phyloP scores from a whole-genome alignment of 2,329 filamentous ascomycete species.

The Neopestalotiopsis rosae region DNA sequence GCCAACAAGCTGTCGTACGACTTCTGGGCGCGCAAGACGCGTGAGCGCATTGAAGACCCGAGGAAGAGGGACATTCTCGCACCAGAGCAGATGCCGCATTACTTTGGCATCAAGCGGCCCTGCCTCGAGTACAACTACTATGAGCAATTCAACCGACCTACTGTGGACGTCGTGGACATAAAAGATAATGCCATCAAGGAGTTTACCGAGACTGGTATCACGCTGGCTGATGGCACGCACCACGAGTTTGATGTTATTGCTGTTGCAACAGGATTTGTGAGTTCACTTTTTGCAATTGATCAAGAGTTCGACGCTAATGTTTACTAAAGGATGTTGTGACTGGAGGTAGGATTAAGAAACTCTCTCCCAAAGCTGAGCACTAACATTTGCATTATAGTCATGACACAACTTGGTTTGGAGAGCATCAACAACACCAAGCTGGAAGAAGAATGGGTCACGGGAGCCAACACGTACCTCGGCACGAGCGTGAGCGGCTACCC shows the following conservation, averaged over 20 bases:
- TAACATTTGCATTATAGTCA: neutral
- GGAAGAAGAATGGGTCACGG: slow-evolving; percentile 38
- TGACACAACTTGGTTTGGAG: slow-evolving; percentile 42
- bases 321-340: slow-evolving; percentile 8
- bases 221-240: slow-evolving; percentile 42
- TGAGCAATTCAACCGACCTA: slow-evolving; percentile 51
- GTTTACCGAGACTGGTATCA: slow-evolving; percentile 48
- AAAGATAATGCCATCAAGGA: slow-evolving; percentile 44
- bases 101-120: slow-evolving; percentile 58
- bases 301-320: neutral
- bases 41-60: slow-evolving; percentile 55
- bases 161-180: slow-evolving; percentile 49
- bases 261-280: slow-evolving; percentile 52
- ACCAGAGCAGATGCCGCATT: slow-evolving; percentile 56
- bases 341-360: neutral
- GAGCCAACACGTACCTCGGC: slow-evolving; percentile 51
- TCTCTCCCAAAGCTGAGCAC: neutral
- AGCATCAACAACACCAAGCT: slow-evolving; percentile 44
- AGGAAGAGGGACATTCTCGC: slow-evolving; percentile 55
- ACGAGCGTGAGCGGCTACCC: slow-evolving; percentile 39
- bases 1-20: slow-evolving; percentile 60
- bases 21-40: slow-evolving; percentile 60
- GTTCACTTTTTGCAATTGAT: slow-evolving; percentile 22
- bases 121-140: slow-evolving; percentile 50
- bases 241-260: slow-evolving; percentile 50